Percentiles rank a stretch among this genome's conserved stretches.
Conservation (phyloP, 2,329 filamentous ascomycete species). For the Colletotrichum tabaci region DNA sequence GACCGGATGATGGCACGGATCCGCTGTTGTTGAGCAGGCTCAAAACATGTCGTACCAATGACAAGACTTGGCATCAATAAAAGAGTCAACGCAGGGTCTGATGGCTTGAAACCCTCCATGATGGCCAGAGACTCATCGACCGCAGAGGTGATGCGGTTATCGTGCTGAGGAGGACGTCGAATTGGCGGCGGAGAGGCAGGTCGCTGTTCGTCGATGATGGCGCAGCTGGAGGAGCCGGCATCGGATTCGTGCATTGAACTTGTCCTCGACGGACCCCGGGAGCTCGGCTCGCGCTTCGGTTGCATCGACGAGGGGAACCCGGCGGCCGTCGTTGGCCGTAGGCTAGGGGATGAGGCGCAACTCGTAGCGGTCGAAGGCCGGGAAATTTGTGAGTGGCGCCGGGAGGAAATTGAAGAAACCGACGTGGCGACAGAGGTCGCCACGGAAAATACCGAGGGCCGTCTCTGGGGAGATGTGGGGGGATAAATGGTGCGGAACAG, state of each 20-base stretch:
- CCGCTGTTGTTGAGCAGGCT: slow-evolving; percentile 65
- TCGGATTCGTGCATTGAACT: slow-evolving; percentile 56
- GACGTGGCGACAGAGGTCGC: slow-evolving; percentile 41
- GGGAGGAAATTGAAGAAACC: slow-evolving; percentile 39
- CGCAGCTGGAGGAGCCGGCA: slow-evolving; percentile 32
- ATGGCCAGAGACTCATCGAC: slow-evolving; percentile 71
- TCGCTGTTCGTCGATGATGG: slow-evolving; percentile 28
- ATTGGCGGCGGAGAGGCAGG: slow-evolving; percentile 62
- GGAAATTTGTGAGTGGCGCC: slow-evolving; percentile 42
- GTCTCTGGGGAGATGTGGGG: slow-evolving; percentile 51
- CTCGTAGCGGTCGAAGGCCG: slow-evolving; percentile 47
- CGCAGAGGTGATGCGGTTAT: slow-evolving; percentile 66
- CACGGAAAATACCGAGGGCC: slow-evolving; percentile 42
- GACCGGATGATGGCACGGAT: slow-evolving; percentile 65
- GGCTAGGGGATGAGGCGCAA: slow-evolving; percentile 53
- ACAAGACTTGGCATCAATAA: slow-evolving; percentile 73
- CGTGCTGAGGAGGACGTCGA: slow-evolving; percentile 63
- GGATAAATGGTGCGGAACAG: slow-evolving; percentile 74
- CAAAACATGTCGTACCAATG: slow-evolving; percentile 73
- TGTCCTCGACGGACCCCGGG: slow-evolving; percentile 55
- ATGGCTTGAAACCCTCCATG: slow-evolving; percentile 68
- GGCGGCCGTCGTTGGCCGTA: slow-evolving; percentile 42
- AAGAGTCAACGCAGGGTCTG: slow-evolving; percentile 72
- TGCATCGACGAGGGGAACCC: slow-evolving; percentile 45
- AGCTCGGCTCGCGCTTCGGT: slow-evolving; percentile 50